Base-by-base conservation (phyloP, 1,139 yeast genomes). In the Lodderomyces theae region DNA sequence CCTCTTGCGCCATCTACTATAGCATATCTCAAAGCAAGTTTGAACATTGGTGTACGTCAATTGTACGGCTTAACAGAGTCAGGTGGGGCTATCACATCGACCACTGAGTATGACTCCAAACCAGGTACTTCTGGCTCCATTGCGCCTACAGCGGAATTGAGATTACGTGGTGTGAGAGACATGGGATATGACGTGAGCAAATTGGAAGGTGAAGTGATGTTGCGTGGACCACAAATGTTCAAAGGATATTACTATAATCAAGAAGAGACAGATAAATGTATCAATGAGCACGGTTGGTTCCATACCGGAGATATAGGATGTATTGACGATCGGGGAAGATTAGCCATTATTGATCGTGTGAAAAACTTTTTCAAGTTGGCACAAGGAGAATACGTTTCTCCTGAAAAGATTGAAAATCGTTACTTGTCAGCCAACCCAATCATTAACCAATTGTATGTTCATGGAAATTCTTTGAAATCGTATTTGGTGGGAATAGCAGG, bases 401-500 rank as follows among this genome's bases (percentile, higher is more conserved):
- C 72, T 0, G 72, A 66, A 44, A 58, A 57, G 44, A 55, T 66
- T 16, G 72, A 66, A 47, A 64, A 63, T 40, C 44, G 55, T 24
- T 66, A 65, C 44, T 50, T 64, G 26, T 53, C 66, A 2, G 46
- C 53, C 5, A 61, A 61, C 42, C 61, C 69, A 3, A 40, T 49
- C 11, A 46, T 66, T 18, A 46, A 55, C 35, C 70, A 64, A 46
- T 42, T 64, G n/a, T 64, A 54, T 41, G 63, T 63, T 10, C 62
- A 80, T 50, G 90, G 90, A 4, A 75, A 79, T 52, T 74, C 87
- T 0, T 60, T 74, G 23, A 69, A 78, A 51, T 66, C 76, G 2
- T 81, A 54, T 51, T 59, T 83, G 42, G 82, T 84, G 5, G 87
- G 80, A 6, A 62, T 83, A 35, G 63, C 77, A 31, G 87, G 87